Conservation (phyloP, 2,329 filamentous ascomycete genomes). For the Neurospora sp. region DNA sequence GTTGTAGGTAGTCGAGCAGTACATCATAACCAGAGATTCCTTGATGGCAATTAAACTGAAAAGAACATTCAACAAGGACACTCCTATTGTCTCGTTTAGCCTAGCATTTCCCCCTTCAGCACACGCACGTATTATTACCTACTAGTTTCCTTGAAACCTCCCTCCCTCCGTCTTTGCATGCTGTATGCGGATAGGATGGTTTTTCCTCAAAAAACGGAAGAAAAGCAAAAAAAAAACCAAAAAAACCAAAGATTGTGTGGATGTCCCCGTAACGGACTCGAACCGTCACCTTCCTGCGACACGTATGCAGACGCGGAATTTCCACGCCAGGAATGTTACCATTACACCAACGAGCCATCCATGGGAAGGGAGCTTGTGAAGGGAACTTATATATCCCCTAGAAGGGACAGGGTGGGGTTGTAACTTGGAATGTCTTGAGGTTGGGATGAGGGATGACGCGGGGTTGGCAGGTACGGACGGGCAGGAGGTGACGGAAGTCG, state of each 20-base stretch:
- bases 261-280: not conserved
- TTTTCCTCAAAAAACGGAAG: not conserved
- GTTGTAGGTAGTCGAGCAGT: too few species aligned
- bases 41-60: not conserved
- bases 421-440: not conserved
- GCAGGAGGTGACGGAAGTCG: not conserved
- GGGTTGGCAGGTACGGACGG: too few species aligned
- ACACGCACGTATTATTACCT: not conserved
- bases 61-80: not conserved
- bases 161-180: not conserved
- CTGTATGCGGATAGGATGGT: not conserved
- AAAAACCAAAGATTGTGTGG: not conserved
- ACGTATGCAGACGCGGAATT: not conserved
- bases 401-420: not conserved
- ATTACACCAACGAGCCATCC: not conserved
- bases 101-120: not conserved
- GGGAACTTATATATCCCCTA: not conserved
- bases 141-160: not conserved
- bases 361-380: not conserved
- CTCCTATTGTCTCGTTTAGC: not conserved
- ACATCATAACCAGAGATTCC: not conserved
- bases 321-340: not conserved
- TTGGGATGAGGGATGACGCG: not conserved
- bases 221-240: not conserved
- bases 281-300: not conserved